Conservation (phyloP, 805 yeast genomes). For the Nakazawaea populi region DNA sequence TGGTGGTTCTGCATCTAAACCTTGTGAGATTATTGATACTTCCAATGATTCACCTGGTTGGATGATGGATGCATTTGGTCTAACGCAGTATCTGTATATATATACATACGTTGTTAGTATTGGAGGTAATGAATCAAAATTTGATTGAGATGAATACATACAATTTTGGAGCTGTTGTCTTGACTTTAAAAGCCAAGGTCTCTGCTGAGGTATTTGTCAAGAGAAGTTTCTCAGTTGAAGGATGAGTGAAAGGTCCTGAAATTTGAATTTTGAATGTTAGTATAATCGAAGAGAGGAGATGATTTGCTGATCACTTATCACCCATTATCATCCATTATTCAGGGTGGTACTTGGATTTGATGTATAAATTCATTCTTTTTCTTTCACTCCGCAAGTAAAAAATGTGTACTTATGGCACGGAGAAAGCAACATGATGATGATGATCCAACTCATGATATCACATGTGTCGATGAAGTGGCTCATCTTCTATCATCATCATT, state of each 20-base stretch:
- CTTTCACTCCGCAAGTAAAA: too few species aligned
- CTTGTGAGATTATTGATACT: conserved; percentile 82
- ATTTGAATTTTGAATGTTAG: not conserved
- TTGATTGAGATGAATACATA: conserved; percentile 19
- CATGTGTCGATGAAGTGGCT: too few species aligned
- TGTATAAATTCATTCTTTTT: too few species aligned
- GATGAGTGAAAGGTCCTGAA: conserved; percentile 68
- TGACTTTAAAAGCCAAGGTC: conserved; percentile 85
- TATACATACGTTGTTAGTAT: conserved; percentile 4
- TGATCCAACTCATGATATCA: too few species aligned
- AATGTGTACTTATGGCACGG: too few species aligned
- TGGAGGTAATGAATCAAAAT: not conserved
- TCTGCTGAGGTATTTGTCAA: conserved; percentile 55
- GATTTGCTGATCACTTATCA: not conserved
- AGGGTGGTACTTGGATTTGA: too few species aligned
- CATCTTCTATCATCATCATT: too few species aligned
- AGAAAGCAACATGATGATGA: too few species aligned
- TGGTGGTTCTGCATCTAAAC: conserved; percentile 69
- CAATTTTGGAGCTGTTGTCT: conserved; percentile 95
- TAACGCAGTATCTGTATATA: conserved; percentile 61
- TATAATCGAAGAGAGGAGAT: not conserved
- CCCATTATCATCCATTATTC: too few species aligned
- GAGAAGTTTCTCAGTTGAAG: conserved; percentile 57
- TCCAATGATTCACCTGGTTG: conserved; percentile 68
- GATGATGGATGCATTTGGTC: conserved; percentile 87